Conservation (phyloP, 2,329 filamentous ascomycete species). For the Emericellopsis atlantica region DNA sequence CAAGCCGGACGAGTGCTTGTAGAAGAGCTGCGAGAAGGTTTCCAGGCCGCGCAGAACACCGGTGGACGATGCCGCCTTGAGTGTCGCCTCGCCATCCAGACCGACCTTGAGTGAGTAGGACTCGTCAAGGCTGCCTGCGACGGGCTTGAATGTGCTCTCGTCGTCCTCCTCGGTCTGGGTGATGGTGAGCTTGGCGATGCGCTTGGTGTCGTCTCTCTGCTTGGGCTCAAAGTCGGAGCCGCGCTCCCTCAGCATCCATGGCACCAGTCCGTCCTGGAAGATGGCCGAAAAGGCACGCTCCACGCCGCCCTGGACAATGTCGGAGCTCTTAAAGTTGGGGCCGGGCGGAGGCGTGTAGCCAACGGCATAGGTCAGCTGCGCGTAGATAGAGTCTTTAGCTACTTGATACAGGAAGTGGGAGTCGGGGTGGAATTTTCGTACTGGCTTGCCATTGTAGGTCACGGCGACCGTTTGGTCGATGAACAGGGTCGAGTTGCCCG, state of each 20-base stretch:
- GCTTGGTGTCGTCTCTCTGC: slow-evolving; percentile 23
- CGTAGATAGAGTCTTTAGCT: slow-evolving; percentile 6
- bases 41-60: slow-evolving; percentile 64
- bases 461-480: slow-evolving; percentile 37
- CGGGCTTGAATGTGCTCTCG: slow-evolving; percentile 43
- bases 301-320: slow-evolving; percentile 42
- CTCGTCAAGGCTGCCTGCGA: slow-evolving; percentile 56
- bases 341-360: slow-evolving; percentile 27
- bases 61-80: slow-evolving; percentile 52
- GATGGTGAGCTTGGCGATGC: slow-evolving; percentile 49
- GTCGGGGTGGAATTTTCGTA: slow-evolving; percentile 22
- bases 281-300: slow-evolving; percentile 50
- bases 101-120: slow-evolving; percentile 58
- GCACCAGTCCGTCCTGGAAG: slow-evolving; percentile 57
- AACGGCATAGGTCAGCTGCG: slow-evolving; percentile 34
- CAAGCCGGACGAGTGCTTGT: slow-evolving; percentile 46
- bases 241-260: slow-evolving; percentile 64
- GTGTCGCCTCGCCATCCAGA: slow-evolving; percentile 42
- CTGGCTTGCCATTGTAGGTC: slow-evolving; percentile 44
- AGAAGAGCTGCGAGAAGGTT: slow-evolving; percentile 72
- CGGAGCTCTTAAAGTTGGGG: slow-evolving; percentile 30
- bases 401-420: background rate
- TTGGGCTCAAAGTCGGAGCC: slow-evolving; percentile 53
- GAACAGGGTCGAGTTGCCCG: slow-evolving; percentile 38
- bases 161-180: slow-evolving; percentile 43